Evolutionary conservation across 2,329 filamentous ascomycete species (phyloP), one percentile per base, ranked within the genome.

Genomic region (Alternaria sp.): DNA sequence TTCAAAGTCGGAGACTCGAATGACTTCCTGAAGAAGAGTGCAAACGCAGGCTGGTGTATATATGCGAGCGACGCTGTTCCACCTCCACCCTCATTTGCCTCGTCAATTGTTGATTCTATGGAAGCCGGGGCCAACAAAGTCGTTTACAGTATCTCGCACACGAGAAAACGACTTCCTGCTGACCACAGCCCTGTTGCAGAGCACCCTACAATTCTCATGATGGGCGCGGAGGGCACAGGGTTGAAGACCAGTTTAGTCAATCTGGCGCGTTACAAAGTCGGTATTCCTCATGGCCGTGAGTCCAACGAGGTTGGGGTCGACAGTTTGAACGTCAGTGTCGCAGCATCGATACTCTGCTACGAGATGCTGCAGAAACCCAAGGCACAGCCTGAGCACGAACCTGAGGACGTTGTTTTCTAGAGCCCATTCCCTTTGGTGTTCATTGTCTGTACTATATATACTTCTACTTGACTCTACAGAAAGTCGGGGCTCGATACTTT

Each of bases 281-380:
- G 89, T 7, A 92, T 99, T 55, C 66, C 86, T 77, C 77, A 85
- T 77, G 77, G 80, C 67, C 66, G 85, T 78, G 64, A 70, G 2
- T 43, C 81, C 74, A 64, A 82, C 71, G 75, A 85, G 72, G 76
- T 88, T 67, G 75, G 85, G 2, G 88, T 99, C 3, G 94, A 98
- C 78, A 97, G 93, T 77, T 81, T 99, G 76, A 98, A 99, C 75
- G 95, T 98, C 40, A 93, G 92, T 74, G 94, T 97, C 20, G 94
- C 95, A 1, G 88, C 92, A 7, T 93, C 88, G 1, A 81, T 98
- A 50, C 80, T 98, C 52, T 90, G 89, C 63, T 86, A 89, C 65
- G 83, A 89, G 0, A 92, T 95, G 72, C 75, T 92, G 71, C 85
- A 81, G 52, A 72, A 65, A 55, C 75, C 76, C n/a, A 69, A 59